Evolutionary conservation across 179 eudicot genomes (phyloP).

Genomic region (Heliamphora pulchella): DNA sequence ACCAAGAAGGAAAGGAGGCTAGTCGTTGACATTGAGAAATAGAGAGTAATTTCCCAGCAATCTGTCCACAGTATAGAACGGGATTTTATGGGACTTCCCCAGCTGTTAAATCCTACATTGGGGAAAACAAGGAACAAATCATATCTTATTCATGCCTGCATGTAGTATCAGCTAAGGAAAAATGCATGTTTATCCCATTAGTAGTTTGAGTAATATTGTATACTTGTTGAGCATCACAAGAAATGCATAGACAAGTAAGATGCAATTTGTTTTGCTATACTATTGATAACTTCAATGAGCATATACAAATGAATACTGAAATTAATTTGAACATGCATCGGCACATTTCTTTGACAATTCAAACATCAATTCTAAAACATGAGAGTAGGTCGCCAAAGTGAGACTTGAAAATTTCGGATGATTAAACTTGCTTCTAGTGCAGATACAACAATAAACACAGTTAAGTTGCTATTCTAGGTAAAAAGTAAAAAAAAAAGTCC

Average conservation of each 20-base stretch:
- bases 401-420: neutral
- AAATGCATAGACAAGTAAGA: neutral
- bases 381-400: neutral
- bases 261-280: neutral
- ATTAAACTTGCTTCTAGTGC: neutral
- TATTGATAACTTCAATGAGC: neutral
- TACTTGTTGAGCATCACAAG: neutral
- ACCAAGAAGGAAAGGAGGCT: neutral
- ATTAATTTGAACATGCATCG: neutral
- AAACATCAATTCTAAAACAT: constrained; percentile 7
- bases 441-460: neutral
- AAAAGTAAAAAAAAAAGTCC: neutral
- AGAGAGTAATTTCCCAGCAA: neutral
- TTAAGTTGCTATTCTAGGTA: neutral
- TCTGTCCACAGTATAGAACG: neutral
- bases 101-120: neutral
- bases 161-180: neutral
- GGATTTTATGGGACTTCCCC: neutral
- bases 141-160: neutral
- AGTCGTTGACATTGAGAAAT: neutral
- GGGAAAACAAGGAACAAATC: neutral
- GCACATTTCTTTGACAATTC: neutral
- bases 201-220: neutral
- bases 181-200: neutral
- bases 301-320: neutral